Evolutionary conservation across 345 rosid genomes (phyloP).

Genomic region (Geranium rotundifolium): DNA sequence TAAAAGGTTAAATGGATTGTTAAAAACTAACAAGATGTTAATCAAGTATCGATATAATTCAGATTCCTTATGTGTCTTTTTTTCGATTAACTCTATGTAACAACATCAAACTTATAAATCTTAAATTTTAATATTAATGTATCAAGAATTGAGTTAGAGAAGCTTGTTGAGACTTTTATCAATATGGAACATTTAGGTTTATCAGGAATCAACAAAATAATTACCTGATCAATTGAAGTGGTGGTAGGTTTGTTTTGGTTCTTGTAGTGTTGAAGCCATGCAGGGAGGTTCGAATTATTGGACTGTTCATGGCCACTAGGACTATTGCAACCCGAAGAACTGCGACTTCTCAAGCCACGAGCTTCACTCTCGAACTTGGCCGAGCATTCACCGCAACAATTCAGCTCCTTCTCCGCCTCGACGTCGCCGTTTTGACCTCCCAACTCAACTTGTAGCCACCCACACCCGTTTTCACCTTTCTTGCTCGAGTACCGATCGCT

Average conservation of each 20-base stretch:
- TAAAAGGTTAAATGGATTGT: too few species aligned
- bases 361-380: slow-evolving; percentile 37
- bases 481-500: slow-evolving; percentile 30
- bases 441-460: slow-evolving; percentile 18
- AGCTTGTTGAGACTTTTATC: too few species aligned
- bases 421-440: slow-evolving; percentile 13
- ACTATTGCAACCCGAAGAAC: slow-evolving; percentile 7
- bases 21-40: too few species aligned
- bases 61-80: too few species aligned
- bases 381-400: slow-evolving; percentile 40
- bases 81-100: too few species aligned
- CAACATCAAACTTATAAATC: too few species aligned
- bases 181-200: too few species aligned
- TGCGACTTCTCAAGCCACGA: slow-evolving; percentile 20
- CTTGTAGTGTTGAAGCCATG: slow-evolving; percentile 75
- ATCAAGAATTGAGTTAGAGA: too few species aligned
- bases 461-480: slow-evolving; percentile 25
- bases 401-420: slow-evolving; percentile 29
- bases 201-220: too few species aligned
- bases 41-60: too few species aligned
- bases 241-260: slow-evolving; percentile 30
- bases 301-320: slow-evolving; percentile 16
- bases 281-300: slow-evolving; percentile 54
- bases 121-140: too few species aligned
- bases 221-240: slow-evolving; percentile 28